phyloP scores from a whole-genome alignment of 805 yeast genomes.

The Yarrowia sp. region DNA sequence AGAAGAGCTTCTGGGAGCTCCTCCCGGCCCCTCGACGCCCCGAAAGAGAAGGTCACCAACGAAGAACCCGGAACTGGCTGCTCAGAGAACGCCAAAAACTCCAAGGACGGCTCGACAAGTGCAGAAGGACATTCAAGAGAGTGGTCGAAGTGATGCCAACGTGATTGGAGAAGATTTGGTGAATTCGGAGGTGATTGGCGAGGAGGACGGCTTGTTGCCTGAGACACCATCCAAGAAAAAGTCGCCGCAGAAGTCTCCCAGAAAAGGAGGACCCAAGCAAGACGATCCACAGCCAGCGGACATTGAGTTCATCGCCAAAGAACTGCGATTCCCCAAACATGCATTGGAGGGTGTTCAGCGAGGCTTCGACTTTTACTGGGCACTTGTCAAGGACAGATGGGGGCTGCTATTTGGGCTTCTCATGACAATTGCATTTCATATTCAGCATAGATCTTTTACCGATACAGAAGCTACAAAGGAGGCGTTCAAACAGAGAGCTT shows the following conservation, averaged over 20 bases:
- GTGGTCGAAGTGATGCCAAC: background rate
- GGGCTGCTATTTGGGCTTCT: slow-evolving; percentile 37
- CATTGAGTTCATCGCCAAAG: slow-evolving; percentile 28
- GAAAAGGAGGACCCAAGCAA: slow-evolving; percentile 29
- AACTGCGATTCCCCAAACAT: slow-evolving; percentile 28
- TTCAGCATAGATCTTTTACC: slow-evolving; percentile 21
- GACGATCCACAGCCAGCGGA: slow-evolving; percentile 30
- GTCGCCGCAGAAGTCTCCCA: slow-evolving; percentile 5
- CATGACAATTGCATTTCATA: slow-evolving; percentile 12
- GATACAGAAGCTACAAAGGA: background rate
- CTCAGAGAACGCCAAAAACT: slow-evolving; percentile 5
- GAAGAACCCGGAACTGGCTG: slow-evolving; percentile 3
- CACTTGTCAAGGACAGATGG: slow-evolving; percentile 39
- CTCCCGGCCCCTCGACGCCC: slow-evolving; percentile 15
- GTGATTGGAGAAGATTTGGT: slow-evolving; percentile 15
- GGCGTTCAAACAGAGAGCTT: slow-evolving; percentile 22
- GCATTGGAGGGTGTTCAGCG: slow-evolving; percentile 32
- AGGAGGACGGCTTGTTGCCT: slow-evolving; percentile 4
- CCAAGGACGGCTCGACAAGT: slow-evolving; percentile 6
- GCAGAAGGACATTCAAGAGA: background rate
- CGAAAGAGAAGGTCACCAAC: slow-evolving; percentile 3
- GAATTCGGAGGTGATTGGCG: background rate
- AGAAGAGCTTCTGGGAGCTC: slow-evolving; percentile 23
- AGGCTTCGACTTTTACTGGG: slow-evolving; percentile 34
- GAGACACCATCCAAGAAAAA: background rate